A percentile compares a stretch with the other conserved stretches of the same genome.
These are phyloP conservation scores for Diaporthe ilicicola DNA, from an alignment of 2,329 filamentous ascomycete genomes.

Conservation along the genomic window DNA sequence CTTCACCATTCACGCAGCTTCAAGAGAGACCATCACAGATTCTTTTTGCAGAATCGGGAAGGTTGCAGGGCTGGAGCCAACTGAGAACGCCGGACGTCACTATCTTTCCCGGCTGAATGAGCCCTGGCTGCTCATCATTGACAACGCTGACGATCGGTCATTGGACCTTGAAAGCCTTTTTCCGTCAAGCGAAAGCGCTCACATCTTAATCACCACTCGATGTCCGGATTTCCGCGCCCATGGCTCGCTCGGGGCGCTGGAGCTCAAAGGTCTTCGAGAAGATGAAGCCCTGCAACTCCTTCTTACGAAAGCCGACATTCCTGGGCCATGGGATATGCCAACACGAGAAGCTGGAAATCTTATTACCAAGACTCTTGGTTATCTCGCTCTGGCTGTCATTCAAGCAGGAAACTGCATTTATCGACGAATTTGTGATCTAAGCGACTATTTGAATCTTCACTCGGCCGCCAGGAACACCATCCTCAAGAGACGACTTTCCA, in stretches of 20 bases:
- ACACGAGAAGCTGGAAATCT: not conserved
- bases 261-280: not conserved
- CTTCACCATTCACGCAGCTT: no score
- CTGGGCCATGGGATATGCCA: not conserved
- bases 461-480: not conserved
- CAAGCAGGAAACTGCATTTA: not conserved
- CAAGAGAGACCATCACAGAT: no score
- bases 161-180: no score
- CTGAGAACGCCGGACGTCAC: no score
- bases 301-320: not conserved
- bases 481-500: not conserved
- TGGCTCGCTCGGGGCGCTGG: not conserved
- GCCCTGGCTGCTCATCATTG: no score
- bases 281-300: not conserved
- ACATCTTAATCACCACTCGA: not conserved
- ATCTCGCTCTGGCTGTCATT: not conserved
- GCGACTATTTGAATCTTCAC: not conserved
- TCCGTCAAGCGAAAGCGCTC: no score
- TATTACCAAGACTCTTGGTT: not conserved
- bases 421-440: not conserved
- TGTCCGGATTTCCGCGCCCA: not conserved
- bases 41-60: no score
- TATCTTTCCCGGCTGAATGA: no score
- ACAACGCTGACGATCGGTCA: no score
- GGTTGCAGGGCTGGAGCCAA: no score